Evolutionary conservation across 306 rosid genomes (phyloP).

Genomic region (Medicago truncatula): DNA sequence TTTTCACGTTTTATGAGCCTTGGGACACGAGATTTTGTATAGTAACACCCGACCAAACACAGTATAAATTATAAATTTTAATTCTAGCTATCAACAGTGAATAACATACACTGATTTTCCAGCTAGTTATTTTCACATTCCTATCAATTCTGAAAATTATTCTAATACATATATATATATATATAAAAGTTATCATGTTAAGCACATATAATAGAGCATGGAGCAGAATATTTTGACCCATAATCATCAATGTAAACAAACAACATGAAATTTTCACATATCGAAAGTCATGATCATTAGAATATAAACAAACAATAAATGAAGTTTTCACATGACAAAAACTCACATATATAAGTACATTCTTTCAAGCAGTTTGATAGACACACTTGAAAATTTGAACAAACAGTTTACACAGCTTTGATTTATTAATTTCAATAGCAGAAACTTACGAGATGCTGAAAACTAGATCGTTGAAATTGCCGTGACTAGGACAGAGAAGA

Average conservation of each 20-base stretch:
- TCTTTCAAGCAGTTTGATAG: background rate
- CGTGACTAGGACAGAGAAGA: background rate
- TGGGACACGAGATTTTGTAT: no score
- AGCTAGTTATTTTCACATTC: no score
- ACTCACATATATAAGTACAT: background rate
- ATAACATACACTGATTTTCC: no score
- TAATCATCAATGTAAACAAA: background rate
- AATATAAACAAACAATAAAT: background rate
- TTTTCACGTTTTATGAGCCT: no score
- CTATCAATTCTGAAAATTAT: no score
- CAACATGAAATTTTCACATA: background rate
- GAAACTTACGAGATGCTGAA: slow-evolving; percentile 2
- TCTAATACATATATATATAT: no score
- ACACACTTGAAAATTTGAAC: background rate
- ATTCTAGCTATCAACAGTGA: no score
- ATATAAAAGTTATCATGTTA: background rate
- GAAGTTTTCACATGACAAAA: background rate
- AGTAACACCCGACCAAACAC: no score
- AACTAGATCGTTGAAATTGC: background rate
- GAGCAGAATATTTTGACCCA: background rate
- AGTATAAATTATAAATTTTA: no score
- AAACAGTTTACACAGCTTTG: background rate
- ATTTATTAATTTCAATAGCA: background rate
- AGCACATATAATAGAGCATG: background rate
- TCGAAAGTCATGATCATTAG: background rate